phyloP scores from a whole-genome alignment of 768 basidiomycete species.

The Lentinula guzmanii region DNA sequence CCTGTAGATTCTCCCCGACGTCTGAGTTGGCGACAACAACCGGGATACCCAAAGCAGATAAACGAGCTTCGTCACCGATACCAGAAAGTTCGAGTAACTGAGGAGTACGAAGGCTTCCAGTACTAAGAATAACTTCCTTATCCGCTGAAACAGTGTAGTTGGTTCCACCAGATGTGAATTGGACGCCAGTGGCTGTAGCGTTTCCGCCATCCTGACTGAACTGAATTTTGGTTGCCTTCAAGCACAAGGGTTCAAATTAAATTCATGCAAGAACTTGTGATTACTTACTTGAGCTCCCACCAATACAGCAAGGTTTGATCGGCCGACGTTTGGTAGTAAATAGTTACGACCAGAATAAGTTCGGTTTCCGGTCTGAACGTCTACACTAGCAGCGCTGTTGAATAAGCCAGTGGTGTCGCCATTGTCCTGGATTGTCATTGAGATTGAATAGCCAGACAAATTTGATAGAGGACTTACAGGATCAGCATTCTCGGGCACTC shows the following conservation, averaged over 20 bases:
- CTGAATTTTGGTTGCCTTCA: slow-evolving; percentile 12
- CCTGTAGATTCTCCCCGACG: slow-evolving; percentile 50
- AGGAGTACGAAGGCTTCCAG: slow-evolving; percentile 29
- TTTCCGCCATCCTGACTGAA: background rate
- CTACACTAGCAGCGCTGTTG: background rate
- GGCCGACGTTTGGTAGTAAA: background rate
- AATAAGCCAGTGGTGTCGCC: slow-evolving; percentile 5
- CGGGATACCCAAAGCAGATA: slow-evolving; percentile 29
- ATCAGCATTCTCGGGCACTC: background rate
- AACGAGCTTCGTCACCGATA: slow-evolving; percentile 33
- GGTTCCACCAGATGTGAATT: slow-evolving; percentile 23
- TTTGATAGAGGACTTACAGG: background rate
- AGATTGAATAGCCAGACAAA: background rate
- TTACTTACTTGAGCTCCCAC: slow-evolving; percentile 16
- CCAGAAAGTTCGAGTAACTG: slow-evolving; percentile 50
- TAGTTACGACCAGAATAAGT: slow-evolving; percentile 3
- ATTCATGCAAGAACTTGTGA: background rate
- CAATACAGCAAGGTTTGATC: slow-evolving; percentile 21
- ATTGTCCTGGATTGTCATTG: background rate
- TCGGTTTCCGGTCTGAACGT: slow-evolving; percentile 1
- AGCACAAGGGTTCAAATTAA: background rate
- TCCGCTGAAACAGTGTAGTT: slow-evolving; percentile 27
- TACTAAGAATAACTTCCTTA: slow-evolving; percentile 39
- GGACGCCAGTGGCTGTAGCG: slow-evolving; percentile 32
- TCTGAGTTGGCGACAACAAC: slow-evolving; percentile 22